A percentile compares a stretch with the other conserved stretches of the same genome.
Evolutionary conservation across 139 green algal genomes (phyloP).

Genomic region (Dunaliella sp.): DNA sequence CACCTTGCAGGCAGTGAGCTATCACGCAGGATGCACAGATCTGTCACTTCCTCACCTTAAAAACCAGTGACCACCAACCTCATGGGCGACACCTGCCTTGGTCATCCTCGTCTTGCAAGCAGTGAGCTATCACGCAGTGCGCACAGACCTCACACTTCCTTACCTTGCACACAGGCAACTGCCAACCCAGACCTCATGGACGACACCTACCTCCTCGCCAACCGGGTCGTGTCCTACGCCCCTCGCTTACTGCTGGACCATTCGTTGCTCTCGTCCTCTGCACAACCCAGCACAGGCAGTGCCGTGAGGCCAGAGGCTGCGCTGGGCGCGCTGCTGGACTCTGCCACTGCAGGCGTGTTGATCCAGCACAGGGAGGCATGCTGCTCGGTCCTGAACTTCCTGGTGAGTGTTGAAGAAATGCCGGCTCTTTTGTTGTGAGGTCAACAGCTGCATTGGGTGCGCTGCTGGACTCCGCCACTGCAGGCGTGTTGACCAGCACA

Average conservation of each 20-base stretch:
- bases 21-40: too few species aligned
- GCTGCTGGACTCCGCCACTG: neutral
- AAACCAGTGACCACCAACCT: too few species aligned
- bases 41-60: too few species aligned
- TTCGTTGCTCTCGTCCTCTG: neutral
- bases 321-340: slow-evolving; percentile 61
- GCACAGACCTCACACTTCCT: too few species aligned
- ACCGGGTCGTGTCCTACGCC: slow-evolving; percentile 54
- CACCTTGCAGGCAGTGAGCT: too few species aligned
- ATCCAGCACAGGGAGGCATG: slow-evolving; percentile 76
- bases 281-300: slow-evolving; percentile 24
- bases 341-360: slow-evolving; percentile 38
- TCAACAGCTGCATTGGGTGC: neutral
- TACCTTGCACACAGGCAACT: slow-evolving; percentile 36
- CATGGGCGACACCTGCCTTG: neutral
- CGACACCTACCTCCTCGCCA: slow-evolving; percentile 78
- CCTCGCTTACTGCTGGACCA: slow-evolving; percentile 53
- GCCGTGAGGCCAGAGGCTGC: slow-evolving; percentile 16
- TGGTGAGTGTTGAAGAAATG: slow-evolving; percentile 31
- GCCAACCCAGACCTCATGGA: slow-evolving; percentile 70
- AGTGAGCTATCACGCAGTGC: too few species aligned
- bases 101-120: neutral
- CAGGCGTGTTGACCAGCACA: neutral
- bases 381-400: slow-evolving; percentile 60
- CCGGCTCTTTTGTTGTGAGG: too few species aligned